Percentiles rank a stretch among this genome's conserved stretches.
phyloP scores from a whole-genome alignment of 495 filamentous ascomycete genomes.

The Achaetomiella virescens region DNA sequence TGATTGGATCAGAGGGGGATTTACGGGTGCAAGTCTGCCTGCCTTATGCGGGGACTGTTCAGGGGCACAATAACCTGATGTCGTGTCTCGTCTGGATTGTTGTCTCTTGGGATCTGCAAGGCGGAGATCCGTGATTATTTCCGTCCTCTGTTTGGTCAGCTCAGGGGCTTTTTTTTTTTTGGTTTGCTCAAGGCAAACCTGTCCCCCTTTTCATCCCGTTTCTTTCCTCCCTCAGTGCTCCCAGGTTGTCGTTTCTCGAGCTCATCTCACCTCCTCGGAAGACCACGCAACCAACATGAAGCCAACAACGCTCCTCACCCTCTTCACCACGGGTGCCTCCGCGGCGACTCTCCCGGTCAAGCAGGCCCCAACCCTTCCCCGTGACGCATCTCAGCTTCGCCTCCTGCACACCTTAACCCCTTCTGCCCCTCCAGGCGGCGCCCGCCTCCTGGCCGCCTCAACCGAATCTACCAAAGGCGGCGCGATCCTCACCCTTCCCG shows the following conservation, averaged over 20 bases:
- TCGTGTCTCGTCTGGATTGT: background rate
- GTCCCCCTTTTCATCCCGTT: too few species aligned
- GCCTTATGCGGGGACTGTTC: background rate
- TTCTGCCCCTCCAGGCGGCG: background rate
- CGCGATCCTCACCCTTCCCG: conserved; percentile 10
- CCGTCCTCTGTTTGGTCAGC: background rate
- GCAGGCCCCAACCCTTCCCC: background rate
- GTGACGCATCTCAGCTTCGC: background rate
- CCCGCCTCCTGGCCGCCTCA: conserved; percentile 4
- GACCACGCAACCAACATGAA: conserved; percentile 3
- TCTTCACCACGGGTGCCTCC: background rate
- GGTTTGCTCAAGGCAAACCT: too few species aligned
- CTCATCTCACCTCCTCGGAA: background rate
- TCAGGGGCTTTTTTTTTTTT: background rate
- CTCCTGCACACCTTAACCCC: conserved; percentile 9
- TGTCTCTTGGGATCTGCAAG: background rate
- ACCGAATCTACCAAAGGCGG: conserved; percentile 17
- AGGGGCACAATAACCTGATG: background rate
- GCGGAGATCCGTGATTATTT: background rate
- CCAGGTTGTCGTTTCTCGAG: background rate
- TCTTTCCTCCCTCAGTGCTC: background rate
- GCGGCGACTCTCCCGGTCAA: background rate
- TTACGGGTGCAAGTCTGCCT: background rate
- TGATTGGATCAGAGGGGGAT: background rate
- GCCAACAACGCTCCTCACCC: conserved; percentile 9